These are phyloP conservation scores for Aspergillus transmontanensis DNA, from an alignment of 2,329 filamentous ascomycete genomes.

Conservation along the genomic window DNA sequence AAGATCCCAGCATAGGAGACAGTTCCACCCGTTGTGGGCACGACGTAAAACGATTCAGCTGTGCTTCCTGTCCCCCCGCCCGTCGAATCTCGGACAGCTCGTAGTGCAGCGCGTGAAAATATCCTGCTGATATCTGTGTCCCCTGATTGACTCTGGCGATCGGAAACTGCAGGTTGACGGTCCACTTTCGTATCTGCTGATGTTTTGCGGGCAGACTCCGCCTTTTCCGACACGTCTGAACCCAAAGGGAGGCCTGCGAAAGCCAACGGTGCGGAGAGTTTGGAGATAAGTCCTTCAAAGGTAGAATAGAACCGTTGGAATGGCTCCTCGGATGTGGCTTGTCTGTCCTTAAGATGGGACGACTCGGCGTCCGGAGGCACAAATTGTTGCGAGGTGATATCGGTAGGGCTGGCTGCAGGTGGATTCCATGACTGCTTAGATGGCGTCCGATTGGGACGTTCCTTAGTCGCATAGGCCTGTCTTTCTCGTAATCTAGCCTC, in stretches of 20 bases:
- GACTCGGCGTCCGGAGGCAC: conserved; percentile 35
- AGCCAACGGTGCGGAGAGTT: conserved; percentile 84
- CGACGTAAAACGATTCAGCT: conserved; percentile 83
- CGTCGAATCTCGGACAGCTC: conserved; percentile 70
- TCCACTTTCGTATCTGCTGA: conserved; percentile 41
- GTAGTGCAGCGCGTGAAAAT: conserved; percentile 82
- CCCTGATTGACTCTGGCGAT: conserved; percentile 40
- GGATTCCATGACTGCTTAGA: conserved; percentile 39
- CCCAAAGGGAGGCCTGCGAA: conserved; percentile 88
- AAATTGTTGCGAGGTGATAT: conserved; percentile 37
- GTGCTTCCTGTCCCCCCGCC: conserved; percentile 60
- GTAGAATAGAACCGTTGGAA: conserved; percentile 91
- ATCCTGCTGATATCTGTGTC: conserved; percentile 80
- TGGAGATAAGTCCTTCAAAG: conserved; percentile 85
- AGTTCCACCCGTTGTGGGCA: conserved; percentile 87
- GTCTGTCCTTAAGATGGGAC: conserved; percentile 18
- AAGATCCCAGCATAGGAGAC: conserved; percentile 92
- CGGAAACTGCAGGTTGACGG: conserved; percentile 43
- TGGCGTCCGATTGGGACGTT: conserved; percentile 26
- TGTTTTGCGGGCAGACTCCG: conserved; percentile 33
- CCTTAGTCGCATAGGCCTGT: conserved; percentile 25
- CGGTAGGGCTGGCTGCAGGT: conserved; percentile 36
- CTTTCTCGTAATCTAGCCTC: conserved; percentile 30
- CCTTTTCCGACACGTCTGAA: conserved; percentile 40
- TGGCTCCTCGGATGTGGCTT: conserved; percentile 64